phyloP scores from a whole-genome alignment of 1,139 yeast species.

The Scheffersomyces insectosa region DNA sequence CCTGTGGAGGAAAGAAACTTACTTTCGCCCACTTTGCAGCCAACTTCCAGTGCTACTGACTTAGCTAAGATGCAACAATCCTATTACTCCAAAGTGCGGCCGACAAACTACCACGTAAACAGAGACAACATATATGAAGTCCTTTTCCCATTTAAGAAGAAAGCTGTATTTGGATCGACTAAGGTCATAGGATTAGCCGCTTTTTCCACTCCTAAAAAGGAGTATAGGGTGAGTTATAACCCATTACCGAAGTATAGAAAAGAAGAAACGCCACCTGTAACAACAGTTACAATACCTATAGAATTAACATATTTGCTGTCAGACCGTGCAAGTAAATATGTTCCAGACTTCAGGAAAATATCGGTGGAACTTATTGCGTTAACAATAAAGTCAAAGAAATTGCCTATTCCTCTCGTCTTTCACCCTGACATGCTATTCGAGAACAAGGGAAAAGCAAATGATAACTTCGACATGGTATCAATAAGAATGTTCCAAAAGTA shows the following conservation, averaged over 20 bases:
- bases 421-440: constrained; percentile 39
- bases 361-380: constrained; percentile 33
- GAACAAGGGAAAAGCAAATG: constrained; percentile 29
- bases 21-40: constrained; percentile 9
- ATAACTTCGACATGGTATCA: constrained; percentile 33
- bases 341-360: constrained; percentile 32
- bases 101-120: neutral
- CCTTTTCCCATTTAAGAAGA: constrained; percentile 33
- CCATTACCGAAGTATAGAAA: constrained; percentile 14
- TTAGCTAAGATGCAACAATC: constrained; percentile 33
- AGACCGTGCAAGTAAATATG: constrained; percentile 16
- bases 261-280: constrained; percentile 6
- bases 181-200: constrained; percentile 36
- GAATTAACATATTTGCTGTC: constrained; percentile 26
- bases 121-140: constrained; percentile 26
- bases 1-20: constrained; percentile 1
- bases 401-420: constrained; percentile 40
- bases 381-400: constrained; percentile 31
- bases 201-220: constrained; percentile 32
- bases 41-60: constrained; percentile 24
- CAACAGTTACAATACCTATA: constrained; percentile 27
- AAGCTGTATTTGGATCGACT: constrained; percentile 30
- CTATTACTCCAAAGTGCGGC: constrained; percentile 23
- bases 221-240: constrained; percentile 25
- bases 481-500: constrained; percentile 33